Evolutionary conservation across 352 stramenopile species (phyloP).

Genomic region (Globisporangium paddicum): DNA sequence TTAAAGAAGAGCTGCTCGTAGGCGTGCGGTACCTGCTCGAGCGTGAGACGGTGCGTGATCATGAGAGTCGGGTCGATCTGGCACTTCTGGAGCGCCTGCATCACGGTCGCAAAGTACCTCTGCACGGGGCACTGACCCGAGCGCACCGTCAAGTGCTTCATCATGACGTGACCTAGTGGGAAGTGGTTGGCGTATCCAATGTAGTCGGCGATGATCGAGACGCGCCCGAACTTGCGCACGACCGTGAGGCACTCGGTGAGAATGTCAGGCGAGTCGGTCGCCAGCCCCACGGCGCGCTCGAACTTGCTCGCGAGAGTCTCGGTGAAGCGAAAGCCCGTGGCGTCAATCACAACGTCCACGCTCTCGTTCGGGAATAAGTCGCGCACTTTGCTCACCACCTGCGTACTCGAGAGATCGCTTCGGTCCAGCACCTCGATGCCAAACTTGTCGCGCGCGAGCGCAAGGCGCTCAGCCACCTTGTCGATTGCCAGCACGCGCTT

Average conservation of each 20-base stretch:
- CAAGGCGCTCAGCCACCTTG: conserved; percentile 34
- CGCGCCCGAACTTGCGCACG: conserved; percentile 25
- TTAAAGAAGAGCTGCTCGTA: conserved; percentile 30
- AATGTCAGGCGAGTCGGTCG: conserved; percentile 40
- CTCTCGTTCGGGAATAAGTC: conserved; percentile 38
- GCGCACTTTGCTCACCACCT: conserved; percentile 46
- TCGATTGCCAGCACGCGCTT: conserved; percentile 59
- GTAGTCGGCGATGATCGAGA: conserved; percentile 33
- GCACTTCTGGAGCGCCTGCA: conserved; percentile 11
- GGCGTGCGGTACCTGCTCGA: not conserved
- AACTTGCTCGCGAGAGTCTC: conserved; percentile 37
- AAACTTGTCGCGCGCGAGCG: conserved; percentile 50
- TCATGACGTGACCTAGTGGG: conserved; percentile 36
- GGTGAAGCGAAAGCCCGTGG: conserved; percentile 25
- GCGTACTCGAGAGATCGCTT: conserved; percentile 32
- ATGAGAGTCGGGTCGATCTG: conserved; percentile 49
- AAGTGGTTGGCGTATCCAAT: conserved; percentile 27
- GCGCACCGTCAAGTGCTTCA: conserved; percentile 39
- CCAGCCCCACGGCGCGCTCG: conserved; percentile 5
- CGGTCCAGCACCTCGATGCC: conserved; percentile 57
- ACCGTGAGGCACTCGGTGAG: conserved; percentile 52
- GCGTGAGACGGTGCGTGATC: conserved; percentile 34
- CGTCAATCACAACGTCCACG: conserved; percentile 55
- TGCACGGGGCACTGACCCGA: conserved; percentile 31
- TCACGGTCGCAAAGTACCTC: conserved; percentile 27